phyloP scores from a whole-genome alignment of 176 grass and related monocot genomes.

The Tuctoria greenei region DNA sequence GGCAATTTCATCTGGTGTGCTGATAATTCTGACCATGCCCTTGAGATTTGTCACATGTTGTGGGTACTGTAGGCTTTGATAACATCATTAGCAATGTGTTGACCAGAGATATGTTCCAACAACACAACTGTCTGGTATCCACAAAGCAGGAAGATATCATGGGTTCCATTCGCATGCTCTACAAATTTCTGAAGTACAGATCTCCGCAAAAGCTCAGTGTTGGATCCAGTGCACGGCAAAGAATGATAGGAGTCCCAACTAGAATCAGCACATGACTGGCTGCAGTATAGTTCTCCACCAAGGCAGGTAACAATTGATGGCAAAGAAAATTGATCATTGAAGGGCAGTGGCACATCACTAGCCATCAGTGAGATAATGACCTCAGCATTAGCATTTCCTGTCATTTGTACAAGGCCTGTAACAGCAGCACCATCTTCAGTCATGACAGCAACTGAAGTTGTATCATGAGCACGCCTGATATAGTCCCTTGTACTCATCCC shows the following conservation, averaged over 20 bases:
- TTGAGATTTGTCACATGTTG: too few relatives aligned
- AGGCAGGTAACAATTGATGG: constrained; percentile 66
- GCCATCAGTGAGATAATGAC: constrained; percentile 67
- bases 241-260: constrained; percentile 90
- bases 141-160: too few relatives aligned
- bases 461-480: constrained; percentile 94
- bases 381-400: too few relatives aligned
- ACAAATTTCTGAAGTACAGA: constrained; percentile 70
- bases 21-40: too few relatives aligned
- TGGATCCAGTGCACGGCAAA: constrained; percentile 70
- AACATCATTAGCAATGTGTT: too few relatives aligned
- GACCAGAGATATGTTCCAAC: too few relatives aligned
- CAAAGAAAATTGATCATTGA: constrained; percentile 59
- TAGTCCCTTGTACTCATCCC: constrained; percentile 87
- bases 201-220: constrained; percentile 47
- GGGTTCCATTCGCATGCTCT: constrained; percentile 90
- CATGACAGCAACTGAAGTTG: constrained; percentile 99
- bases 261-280: constrained; percentile 81
- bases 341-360: constrained; percentile 58
- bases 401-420: too few relatives aligned
- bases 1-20: too few relatives aligned
- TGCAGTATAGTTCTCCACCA: constrained; percentile 89
- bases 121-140: too few relatives aligned
- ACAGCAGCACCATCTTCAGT: too few relatives aligned
- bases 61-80: too few relatives aligned